Evolutionary conservation across 352 stramenopile genomes (phyloP).

Genomic region (Globisporangium nodosum): DNA sequence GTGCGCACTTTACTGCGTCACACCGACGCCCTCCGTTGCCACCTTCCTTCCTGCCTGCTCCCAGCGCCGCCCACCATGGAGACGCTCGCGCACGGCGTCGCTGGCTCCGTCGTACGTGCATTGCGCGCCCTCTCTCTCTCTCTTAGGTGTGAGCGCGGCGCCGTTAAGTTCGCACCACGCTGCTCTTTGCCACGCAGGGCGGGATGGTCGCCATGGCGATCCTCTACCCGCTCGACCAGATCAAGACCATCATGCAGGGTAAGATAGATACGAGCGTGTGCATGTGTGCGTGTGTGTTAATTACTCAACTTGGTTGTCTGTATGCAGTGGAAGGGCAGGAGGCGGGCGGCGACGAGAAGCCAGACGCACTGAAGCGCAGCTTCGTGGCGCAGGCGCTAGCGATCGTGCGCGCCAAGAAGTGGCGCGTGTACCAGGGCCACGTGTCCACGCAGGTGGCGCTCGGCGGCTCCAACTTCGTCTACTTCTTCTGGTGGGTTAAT

Average conservation of each 20-base stretch:
- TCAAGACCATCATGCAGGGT: conserved; percentile 85
- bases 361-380: conserved; percentile 12
- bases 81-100: conserved; percentile 59
- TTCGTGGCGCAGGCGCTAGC: conserved; percentile 40
- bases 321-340: conserved; percentile 1
- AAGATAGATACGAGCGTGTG: no score
- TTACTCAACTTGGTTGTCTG: neutral
- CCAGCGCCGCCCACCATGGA: conserved; percentile 29
- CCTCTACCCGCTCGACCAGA: conserved; percentile 83
- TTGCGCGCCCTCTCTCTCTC: no score
- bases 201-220: conserved; percentile 73
- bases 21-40: neutral
- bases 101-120: conserved; percentile 42
- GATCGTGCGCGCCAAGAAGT: conserved; percentile 61
- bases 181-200: conserved; percentile 19
- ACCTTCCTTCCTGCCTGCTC: neutral
- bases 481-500: conserved; percentile 73
- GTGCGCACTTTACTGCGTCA: neutral
- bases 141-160: no score
- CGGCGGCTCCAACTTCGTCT: conserved; percentile 81
- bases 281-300: neutral
- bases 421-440: conserved; percentile 72
- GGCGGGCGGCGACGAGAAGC: neutral
- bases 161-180: neutral
- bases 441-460: conserved; percentile 75